Evolutionary conservation across 345 rosid genomes (phyloP).

Genomic region (Linum usitatissimum): DNA sequence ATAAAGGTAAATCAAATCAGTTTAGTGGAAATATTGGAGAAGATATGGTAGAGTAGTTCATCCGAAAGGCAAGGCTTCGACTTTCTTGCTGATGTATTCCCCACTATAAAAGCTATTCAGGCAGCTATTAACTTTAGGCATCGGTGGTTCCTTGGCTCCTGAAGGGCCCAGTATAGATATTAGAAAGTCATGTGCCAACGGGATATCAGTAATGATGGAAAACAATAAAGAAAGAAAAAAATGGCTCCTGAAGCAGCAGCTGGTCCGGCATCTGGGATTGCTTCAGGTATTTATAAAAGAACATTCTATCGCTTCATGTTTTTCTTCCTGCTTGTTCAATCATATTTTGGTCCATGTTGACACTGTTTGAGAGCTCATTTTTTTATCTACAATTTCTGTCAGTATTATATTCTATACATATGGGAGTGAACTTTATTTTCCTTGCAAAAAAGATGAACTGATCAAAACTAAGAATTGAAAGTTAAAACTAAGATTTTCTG

Average conservation of each 20-base stretch:
- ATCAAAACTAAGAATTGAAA: no score
- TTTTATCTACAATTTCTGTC: no score
- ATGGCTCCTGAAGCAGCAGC: slow-evolving; percentile 94
- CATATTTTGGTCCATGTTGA: no score
- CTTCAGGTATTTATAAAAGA: slow-evolving; percentile 49
- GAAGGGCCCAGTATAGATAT: slow-evolving; percentile 98
- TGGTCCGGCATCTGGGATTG: slow-evolving; percentile 96
- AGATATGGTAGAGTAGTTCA: slow-evolving; percentile 63
- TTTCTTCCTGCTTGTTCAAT: no score
- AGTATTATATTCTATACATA: no score
- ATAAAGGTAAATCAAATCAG: no score
- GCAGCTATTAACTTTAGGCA: slow-evolving; percentile 90
- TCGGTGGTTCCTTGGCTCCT: slow-evolving; percentile 94
- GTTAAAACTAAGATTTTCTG: no score
- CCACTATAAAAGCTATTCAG: slow-evolving; percentile 81
- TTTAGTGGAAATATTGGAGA: slow-evolving; percentile 74
- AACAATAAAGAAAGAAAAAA: slow-evolving; percentile 88
- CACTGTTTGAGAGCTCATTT: no score
- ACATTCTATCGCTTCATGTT: neutral
- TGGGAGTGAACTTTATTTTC: no score
- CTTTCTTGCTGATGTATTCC: slow-evolving; percentile 73
- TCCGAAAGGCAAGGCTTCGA: slow-evolving; percentile 69
- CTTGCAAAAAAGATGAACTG: no score
- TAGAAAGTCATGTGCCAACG: slow-evolving; percentile 92
- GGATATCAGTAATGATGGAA: slow-evolving; percentile 88